These are phyloP conservation scores for Colletotrichum lindemuthianum DNA, from an alignment of 2,329 filamentous ascomycete genomes.

Conservation along the genomic window DNA sequence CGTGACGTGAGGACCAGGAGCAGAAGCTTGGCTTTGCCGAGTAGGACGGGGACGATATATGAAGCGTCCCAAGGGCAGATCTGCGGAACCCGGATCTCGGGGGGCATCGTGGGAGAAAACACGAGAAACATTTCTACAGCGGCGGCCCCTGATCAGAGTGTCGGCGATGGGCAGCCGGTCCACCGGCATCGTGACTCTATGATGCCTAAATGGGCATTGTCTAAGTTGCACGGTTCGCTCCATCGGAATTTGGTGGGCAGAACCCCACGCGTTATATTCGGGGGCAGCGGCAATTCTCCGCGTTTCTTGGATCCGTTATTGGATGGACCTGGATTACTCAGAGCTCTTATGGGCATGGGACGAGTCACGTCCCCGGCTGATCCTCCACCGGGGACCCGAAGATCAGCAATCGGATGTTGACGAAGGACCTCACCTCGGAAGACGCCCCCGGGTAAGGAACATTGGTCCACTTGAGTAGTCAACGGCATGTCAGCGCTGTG, in stretches of 20 bases:
- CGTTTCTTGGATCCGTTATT: slow-evolving; percentile 5
- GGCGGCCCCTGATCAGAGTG: slow-evolving; percentile 6
- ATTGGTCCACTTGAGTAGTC: background rate
- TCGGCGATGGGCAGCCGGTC: slow-evolving; percentile 15
- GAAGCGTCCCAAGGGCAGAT: background rate
- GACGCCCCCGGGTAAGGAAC: background rate
- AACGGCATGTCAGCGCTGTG: no score
- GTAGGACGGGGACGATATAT: background rate
- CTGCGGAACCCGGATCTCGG: slow-evolving; percentile 23
- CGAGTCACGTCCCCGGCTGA: slow-evolving; percentile 23
- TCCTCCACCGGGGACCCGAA: slow-evolving; percentile 13
- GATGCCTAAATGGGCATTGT: slow-evolving; percentile 4
- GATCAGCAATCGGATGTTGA: slow-evolving; percentile 15
- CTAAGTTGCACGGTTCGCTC: slow-evolving; percentile 14
- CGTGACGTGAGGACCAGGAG: background rate
- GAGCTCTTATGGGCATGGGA: slow-evolving; percentile 8
- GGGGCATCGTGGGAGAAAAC: background rate
- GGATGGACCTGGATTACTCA: background rate
- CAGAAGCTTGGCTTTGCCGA: background rate
- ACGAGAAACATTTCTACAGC: background rate
- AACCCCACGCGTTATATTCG: slow-evolving; percentile 14
- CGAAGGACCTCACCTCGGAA: slow-evolving; percentile 1
- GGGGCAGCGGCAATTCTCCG: slow-evolving; percentile 15
- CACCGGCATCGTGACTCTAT: slow-evolving; percentile 20
- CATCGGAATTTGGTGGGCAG: slow-evolving; percentile 29